Evolutionary conservation across 2,329 filamentous ascomycete species (phyloP).

Genomic region (Daldinia sp.): DNA sequence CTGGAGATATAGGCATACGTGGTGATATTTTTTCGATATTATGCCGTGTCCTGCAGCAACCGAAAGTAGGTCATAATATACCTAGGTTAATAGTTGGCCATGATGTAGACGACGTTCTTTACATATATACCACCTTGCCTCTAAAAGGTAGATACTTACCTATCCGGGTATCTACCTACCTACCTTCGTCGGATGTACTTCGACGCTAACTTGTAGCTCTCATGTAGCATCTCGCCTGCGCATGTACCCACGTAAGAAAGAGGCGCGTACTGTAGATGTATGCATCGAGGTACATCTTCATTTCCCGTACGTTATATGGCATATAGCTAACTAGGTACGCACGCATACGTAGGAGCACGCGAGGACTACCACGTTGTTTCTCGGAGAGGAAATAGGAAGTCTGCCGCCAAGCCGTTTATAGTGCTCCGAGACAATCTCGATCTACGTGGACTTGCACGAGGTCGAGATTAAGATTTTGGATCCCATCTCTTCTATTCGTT

Average conservation of each 20-base stretch:
- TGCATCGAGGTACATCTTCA: constrained; percentile 1
- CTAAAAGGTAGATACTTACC: too few species aligned
- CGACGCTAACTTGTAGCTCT: constrained; percentile 5
- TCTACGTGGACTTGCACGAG: constrained; percentile 32
- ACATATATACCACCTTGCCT: too few species aligned
- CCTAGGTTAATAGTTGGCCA: too few species aligned
- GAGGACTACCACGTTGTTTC: constrained; percentile 35
- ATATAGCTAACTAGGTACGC: neutral
- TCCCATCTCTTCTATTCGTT: constrained; percentile 18
- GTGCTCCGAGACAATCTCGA: constrained; percentile 27
- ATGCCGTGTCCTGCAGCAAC: neutral
- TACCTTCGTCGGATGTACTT: neutral
- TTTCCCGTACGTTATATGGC: neutral
- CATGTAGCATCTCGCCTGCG: constrained; percentile 1
- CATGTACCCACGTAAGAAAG: constrained; percentile 18
- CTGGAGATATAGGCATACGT: neutral
- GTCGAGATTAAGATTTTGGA: constrained; percentile 31
- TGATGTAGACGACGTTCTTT: neutral
- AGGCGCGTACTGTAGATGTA: constrained; percentile 5
- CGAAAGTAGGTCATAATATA: too few species aligned
- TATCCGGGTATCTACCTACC: too few species aligned
- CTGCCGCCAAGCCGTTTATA: constrained; percentile 23
- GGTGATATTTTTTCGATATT: neutral
- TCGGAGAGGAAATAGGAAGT: constrained; percentile 25
- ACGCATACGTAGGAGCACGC: constrained; percentile 22